Evolutionary conservation across 2,329 filamentous ascomycete species (phyloP), one percentile per base, ranked within the genome.

Genomic region (Fusarium algeriense): DNA sequence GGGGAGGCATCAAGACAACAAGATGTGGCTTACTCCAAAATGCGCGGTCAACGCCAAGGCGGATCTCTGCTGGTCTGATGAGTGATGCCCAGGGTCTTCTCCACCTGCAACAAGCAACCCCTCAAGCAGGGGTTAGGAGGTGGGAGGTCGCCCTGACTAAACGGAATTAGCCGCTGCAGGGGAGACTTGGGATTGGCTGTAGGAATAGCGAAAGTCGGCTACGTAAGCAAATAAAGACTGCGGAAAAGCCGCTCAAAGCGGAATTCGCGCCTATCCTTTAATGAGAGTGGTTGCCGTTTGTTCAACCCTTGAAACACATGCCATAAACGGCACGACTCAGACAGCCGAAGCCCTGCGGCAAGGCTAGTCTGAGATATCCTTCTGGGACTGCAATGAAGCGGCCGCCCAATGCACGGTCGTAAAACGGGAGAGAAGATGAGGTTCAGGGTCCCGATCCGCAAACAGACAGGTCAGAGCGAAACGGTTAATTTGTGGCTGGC

Each of bases 121-220:
- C 52, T 49, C 45, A 71, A 64, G 71, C 71, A 76, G 71, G 73
- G 73, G 71, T 54, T 14, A 73, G 71, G 69, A 67, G 71, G 34
- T 61, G 48, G 20, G 45, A 68, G 32, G 57, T n/a, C n/a, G 46
- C 60, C 32, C 41, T 67, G 30, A 59, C 56, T 50, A 52, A 66
- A 70, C 57, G 61, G 65, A 60, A 69, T 58, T 72, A 72, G 69
- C 55, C 60, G 54, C 34, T 45, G 15, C 19, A 46, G 49, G 55
- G 45, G 60, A 54, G 32, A 30, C 30, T 40, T 56, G 30, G 45
- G 26, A 48, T 45, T 71, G 46, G 54, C 40, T 43, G 55, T 67
- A 46, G 17, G 48, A 26, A 55, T 23, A 65, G 44, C 26, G 50
- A 45, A 20, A 14, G 35, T 66, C 63, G 45, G 20, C 23, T 58